Conservation (phyloP, 164 flowering plant genomes). For the Santalum album region DNA sequence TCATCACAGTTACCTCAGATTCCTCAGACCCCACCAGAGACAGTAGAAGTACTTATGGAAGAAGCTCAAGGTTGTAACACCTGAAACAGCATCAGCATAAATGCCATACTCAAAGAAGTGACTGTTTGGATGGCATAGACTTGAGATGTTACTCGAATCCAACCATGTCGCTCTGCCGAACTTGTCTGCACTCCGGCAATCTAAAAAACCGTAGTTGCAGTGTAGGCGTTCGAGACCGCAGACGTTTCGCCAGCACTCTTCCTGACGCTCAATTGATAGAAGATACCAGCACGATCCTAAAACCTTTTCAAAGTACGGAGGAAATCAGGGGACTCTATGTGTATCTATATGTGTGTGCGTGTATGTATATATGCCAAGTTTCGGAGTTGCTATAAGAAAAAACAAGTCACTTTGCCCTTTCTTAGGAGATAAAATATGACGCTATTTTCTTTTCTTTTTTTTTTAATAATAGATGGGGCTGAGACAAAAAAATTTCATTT, state of each 20-base stretch:
- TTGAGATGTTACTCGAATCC: conserved; percentile 40
- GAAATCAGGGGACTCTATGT: too few species aligned
- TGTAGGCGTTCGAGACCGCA: conserved; percentile 21
- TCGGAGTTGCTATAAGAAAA: too few species aligned
- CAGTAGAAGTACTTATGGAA: conserved; percentile 59
- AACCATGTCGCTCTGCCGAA: conserved; percentile 37
- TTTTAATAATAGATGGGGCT: too few species aligned
- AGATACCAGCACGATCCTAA: conserved; percentile 73
- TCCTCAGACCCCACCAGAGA: conserved; percentile 78
- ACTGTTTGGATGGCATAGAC: conserved; percentile 28
- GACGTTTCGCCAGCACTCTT: conserved; percentile 50
- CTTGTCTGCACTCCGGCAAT: conserved; percentile 21
- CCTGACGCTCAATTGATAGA: conserved; percentile 49
- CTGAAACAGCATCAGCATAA: conserved; percentile 43
- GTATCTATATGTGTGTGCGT: too few species aligned
- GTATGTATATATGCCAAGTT: too few species aligned
- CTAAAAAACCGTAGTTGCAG: conserved; percentile 33
- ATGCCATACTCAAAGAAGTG: conserved; percentile 50
- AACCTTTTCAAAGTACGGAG: conserved; percentile 24
- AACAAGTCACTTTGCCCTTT: too few species aligned
- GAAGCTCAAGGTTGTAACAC: conserved; percentile 33
- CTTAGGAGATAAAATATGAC: too few species aligned
- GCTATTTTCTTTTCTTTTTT: too few species aligned
- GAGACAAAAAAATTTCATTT: too few species aligned
- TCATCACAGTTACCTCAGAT: conserved; percentile 35